These are phyloP conservation scores for Xylaria longipes DNA, from an alignment of 495 filamentous ascomycete genomes.

Conservation along the genomic window DNA sequence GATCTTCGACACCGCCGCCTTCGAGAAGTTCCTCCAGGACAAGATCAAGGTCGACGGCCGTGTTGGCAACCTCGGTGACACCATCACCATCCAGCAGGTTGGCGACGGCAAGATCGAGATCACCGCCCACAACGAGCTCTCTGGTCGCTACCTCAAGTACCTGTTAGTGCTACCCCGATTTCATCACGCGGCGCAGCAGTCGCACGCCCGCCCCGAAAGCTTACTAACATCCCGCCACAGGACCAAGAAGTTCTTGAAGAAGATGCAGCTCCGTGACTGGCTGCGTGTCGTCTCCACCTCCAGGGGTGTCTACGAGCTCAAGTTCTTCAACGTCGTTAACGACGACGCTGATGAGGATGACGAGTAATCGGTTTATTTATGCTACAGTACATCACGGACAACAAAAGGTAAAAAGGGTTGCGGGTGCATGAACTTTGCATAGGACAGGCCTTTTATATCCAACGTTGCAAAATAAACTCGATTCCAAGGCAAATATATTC, in stretches of 20 bases:
- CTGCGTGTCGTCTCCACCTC: constrained; percentile 96
- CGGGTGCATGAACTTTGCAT: constrained; percentile 31
- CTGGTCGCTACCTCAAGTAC: constrained; percentile 99
- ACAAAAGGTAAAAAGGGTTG: not conserved
- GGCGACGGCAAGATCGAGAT: constrained; percentile 98
- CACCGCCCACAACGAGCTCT: constrained; percentile 95
- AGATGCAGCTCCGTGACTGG: constrained; percentile 99
- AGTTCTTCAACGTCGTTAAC: constrained; percentile 99
- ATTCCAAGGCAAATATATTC: constrained; percentile 23
- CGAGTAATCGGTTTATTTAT: constrained; percentile 68
- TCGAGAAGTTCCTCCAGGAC: constrained; percentile 99
- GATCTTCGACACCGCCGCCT: constrained; percentile 98
- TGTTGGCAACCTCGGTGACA: constrained; percentile 96
- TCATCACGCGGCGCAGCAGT: not conserved
- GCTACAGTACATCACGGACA: constrained; percentile 13
- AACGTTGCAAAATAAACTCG: constrained; percentile 33
- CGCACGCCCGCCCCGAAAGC: not conserved
- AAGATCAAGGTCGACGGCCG: constrained; percentile 99
- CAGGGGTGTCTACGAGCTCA: constrained; percentile 97
- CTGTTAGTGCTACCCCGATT: constrained; percentile 66
- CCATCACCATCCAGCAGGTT: constrained; percentile 83
- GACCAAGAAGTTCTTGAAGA: constrained; percentile 99
- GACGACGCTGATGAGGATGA: constrained; percentile 97
- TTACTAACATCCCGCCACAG: constrained; percentile 49
- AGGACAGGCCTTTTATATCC: constrained; percentile 29